Conservation (phyloP, 2,329 filamentous ascomycete genomes). For the Phialophora macrospora region DNA sequence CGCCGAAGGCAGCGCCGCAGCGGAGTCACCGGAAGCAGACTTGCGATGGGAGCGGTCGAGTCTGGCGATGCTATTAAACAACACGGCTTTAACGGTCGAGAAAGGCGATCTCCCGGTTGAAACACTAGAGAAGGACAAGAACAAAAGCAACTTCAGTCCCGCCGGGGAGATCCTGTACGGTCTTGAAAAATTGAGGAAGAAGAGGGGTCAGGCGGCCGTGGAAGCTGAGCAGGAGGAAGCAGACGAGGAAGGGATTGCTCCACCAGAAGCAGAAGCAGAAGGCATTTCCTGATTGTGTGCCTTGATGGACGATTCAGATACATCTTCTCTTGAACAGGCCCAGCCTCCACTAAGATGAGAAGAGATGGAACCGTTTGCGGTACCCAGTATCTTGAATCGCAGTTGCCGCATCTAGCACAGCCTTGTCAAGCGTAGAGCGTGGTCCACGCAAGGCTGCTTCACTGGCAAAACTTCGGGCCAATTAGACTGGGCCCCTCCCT, state of each 20-base stretch:
- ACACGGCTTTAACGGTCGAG: slow-evolving; percentile 12
- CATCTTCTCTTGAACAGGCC: neutral
- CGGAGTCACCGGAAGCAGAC: neutral
- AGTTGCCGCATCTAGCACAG: neutral
- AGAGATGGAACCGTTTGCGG: neutral
- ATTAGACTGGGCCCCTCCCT: neutral
- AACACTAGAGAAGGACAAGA: slow-evolving; percentile 11
- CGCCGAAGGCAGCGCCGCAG: neutral
- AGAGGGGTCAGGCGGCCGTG: slow-evolving; percentile 22
- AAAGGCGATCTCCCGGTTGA: slow-evolving; percentile 12
- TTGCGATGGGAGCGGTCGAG: slow-evolving; percentile 33
- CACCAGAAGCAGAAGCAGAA: slow-evolving; percentile 9
- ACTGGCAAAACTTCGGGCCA: slow-evolving; percentile 4
- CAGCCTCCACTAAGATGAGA: neutral
- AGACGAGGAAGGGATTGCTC: slow-evolving; percentile 16
- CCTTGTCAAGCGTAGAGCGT: too few species aligned
- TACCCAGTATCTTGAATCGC: neutral
- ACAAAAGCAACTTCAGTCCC: slow-evolving; percentile 32
- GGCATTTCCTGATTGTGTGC: neutral
- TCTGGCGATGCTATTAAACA: slow-evolving; percentile 31
- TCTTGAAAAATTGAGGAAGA: slow-evolving; percentile 50
- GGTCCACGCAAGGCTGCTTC: neutral
- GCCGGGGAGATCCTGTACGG: slow-evolving; percentile 44
- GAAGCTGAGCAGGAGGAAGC: slow-evolving; percentile 33
- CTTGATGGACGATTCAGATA: neutral